Evolutionary conservation across 192 early-diverging fungal species (phyloP).

Genomic region (Gryganskiella cystojenkinii): DNA sequence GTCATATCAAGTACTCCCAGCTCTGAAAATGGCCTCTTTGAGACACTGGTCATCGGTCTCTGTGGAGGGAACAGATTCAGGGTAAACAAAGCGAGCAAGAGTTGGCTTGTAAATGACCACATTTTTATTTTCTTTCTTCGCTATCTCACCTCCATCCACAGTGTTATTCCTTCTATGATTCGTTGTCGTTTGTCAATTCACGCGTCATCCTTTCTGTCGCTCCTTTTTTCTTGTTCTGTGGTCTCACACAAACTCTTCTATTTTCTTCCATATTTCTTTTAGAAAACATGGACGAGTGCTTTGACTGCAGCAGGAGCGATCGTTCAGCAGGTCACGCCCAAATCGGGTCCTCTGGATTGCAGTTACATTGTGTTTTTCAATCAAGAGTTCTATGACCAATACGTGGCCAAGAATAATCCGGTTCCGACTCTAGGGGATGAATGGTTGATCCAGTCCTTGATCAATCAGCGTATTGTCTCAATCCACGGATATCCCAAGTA

Average conservation of each 20-base stretch:
- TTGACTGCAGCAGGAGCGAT: slow-evolving; percentile 28
- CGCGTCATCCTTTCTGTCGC: not conserved
- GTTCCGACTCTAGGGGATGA: slow-evolving; percentile 15
- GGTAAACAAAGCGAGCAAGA: too few relatives aligned
- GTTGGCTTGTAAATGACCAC: too few relatives aligned
- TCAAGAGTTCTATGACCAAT: not conserved
- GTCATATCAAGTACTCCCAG: slow-evolving; percentile 15
- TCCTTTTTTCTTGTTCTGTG: not conserved
- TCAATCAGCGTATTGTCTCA: slow-evolving; percentile 33
- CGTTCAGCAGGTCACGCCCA: slow-evolving; percentile 8
- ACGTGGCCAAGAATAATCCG: not conserved
- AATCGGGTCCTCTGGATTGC: slow-evolving; percentile 16
- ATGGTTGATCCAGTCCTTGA: slow-evolving; percentile 41
- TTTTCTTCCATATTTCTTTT: too few relatives aligned
- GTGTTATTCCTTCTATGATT: too few relatives aligned
- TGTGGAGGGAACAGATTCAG: slow-evolving; percentile 7
- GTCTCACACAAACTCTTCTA: too few relatives aligned
- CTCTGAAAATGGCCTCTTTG: slow-evolving; percentile 19
- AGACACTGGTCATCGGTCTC: slow-evolving; percentile 17
- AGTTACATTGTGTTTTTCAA: slow-evolving; percentile 21
- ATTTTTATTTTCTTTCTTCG: not conserved
- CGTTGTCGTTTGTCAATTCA: too few relatives aligned
- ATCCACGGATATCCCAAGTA: slow-evolving; percentile 26
- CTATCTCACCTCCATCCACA: not conserved
- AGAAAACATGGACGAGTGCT: slow-evolving; percentile 5